Evolutionary conservation across 1,284 basidiomycete species (phyloP).

Genomic region (Apiotrichum akiyoshidainum): DNA sequence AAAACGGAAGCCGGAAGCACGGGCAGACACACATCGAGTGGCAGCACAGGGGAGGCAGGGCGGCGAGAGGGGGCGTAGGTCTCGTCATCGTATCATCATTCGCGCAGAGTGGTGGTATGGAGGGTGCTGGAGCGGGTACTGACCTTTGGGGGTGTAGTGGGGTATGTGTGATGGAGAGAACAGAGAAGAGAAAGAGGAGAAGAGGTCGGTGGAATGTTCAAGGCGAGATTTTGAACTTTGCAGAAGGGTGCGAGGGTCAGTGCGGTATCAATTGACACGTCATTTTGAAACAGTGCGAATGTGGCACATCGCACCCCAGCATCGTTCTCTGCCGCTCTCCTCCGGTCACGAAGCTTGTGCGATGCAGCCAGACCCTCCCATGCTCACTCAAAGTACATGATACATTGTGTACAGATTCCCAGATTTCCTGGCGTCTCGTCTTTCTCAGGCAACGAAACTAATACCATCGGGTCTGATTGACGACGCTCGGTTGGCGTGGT

Average conservation of each 20-base stretch:
- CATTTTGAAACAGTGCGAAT: background rate
- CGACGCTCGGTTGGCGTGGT: too few species aligned
- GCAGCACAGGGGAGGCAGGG: conserved; percentile 8
- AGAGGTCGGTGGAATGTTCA: background rate
- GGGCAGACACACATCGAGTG: conserved; percentile 22
- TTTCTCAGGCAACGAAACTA: too few species aligned
- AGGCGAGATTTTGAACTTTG: background rate
- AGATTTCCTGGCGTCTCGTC: too few species aligned
- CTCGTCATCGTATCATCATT: conserved; percentile 50
- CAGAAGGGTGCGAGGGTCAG: background rate
- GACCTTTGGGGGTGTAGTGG: background rate
- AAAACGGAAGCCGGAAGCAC: conserved; percentile 22
- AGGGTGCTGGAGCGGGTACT: background rate
- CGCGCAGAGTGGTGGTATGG: conserved; percentile 6
- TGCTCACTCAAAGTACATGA: too few species aligned
- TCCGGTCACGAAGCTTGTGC: too few species aligned
- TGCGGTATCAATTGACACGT: background rate
- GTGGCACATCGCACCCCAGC: too few species aligned
- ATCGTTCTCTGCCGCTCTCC: too few species aligned
- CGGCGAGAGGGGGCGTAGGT: conserved; percentile 31
- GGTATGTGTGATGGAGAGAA: background rate
- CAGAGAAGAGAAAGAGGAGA: background rate
- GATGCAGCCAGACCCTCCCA: too few species aligned
- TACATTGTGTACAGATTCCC: too few species aligned
- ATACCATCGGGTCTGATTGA: too few species aligned